Evolutionary conservation across 345 rosid species (phyloP), one percentile per base, ranked within the genome.

Genomic region (Raphanus sativus): DNA sequence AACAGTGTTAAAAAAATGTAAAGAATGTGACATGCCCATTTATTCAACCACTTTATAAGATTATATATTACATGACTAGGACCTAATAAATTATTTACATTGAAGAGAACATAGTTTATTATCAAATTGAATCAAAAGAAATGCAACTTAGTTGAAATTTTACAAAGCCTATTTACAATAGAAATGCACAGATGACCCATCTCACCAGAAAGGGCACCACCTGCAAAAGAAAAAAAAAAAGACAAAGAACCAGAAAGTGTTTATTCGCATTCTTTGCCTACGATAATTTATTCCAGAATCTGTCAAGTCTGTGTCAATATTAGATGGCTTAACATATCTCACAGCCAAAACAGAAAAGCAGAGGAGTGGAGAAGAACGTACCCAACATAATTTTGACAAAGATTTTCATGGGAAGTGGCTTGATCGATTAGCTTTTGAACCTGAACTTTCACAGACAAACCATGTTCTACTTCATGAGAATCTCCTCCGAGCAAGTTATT

Each of bases 181-280:
- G 64, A 17, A 32, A 6, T 24, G 64, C 75, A 75, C 76, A 69
- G 6, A 64, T 24, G 58, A 74, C 60, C 69, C 75, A 60, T 17
- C 69, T 89, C 85, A 93, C 98, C 98, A 93, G 82, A 93, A 93
- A 10, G 98, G 97, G 62, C 98, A 93, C 98, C 98, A 93, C 92
- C 98, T 91, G 86, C 73, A 73, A 80, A 3, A 10, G 10, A n/a
- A 8, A 6, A 24, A 70, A 80, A 3, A 10, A 13, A n/a, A 8
- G 4, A 24, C 16, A 2, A 30, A 21, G 13, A 56, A 58, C 48
- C 33, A 25, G 33, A 67, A 56, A n/a, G 21, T 26, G 21, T 26
- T 0, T 8, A 17, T 70, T 62, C 25, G 45, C 12, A 61, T 24
- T 48, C 45, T 28, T 61, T 21, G 21, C 21, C 21, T 21, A 21